Evolutionary conservation across 495 filamentous ascomycete species (phyloP), one percentile per base, ranked within the genome.

Genomic region (Haplographium delicatum): DNA sequence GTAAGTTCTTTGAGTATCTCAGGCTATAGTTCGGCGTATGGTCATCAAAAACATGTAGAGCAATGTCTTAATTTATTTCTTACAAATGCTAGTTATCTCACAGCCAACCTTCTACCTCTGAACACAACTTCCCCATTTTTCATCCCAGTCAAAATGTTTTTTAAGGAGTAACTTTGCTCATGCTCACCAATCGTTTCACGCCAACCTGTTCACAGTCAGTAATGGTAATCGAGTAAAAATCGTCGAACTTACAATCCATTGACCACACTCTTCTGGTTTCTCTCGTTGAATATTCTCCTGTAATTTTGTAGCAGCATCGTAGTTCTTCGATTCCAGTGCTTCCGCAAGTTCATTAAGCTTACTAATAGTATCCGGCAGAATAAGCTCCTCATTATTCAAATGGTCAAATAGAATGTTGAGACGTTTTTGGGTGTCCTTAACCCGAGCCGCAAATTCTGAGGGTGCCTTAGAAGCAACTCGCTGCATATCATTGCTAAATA

Each of bases 401-500:
- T 96, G 89, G 61, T 97, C 90, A 68, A 95, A 98, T 8, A 98
- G 77, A 45, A 95, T 84, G 54, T 84, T 86, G 49, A 98, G 74
- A 35, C 91, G 79, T 67, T 94, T 94, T 62, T 96, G 89, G 3
- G 89, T 93, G 63, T 98, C 91, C 42, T 85, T 84, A 31, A 97
- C 88, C 63, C 96, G 88, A 19, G 79, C 73, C 59, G 85, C 83
- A 72, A 91, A 96, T 4, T 82, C 75, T 13, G 82, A 68, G 3
- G 93, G 93, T 0, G 94, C 94, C 44, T 84, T 81, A 41, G 79
- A 62, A 51, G 91, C 89, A 47, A 98, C 85, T 23, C 89, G 83
- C 59, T 90, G 82, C 80, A 98, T 90, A 51, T 96, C 91, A 34
- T 73, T 73, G 41, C 72, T 83, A 50, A 98, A 80, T 25, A 91